A percentile compares a stretch with the other conserved stretches of the same genome.
Evolutionary conservation across 2,329 filamentous ascomycete species (phyloP).

Genomic region (Colletotrichum caudatum): DNA sequence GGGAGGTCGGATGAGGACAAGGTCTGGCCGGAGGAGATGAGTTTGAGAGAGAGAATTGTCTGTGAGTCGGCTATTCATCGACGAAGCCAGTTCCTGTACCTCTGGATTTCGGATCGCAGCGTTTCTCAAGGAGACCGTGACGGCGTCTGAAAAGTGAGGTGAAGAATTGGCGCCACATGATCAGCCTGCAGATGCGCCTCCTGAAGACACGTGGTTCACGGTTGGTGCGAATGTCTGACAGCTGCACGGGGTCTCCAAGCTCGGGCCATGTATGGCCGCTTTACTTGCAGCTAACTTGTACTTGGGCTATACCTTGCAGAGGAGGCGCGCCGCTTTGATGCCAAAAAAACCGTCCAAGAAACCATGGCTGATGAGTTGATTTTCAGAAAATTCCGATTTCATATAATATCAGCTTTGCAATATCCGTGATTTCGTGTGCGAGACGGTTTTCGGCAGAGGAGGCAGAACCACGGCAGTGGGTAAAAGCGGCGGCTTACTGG

Average conservation of each 20-base stretch:
- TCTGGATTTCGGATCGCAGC: not conserved
- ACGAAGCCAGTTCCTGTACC: not conserved
- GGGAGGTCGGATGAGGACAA: not conserved
- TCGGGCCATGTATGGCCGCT: slow-evolving; percentile 10
- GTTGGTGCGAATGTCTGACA: slow-evolving; percentile 13
- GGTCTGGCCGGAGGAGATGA: too few species aligned
- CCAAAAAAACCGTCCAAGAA: not conserved
- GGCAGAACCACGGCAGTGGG: not conserved
- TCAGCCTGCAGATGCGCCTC: slow-evolving; percentile 12
- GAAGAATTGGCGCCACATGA: slow-evolving; percentile 19
- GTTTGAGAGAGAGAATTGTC: not conserved
- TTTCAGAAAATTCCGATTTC: rapidly evolving
- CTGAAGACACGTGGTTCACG: slow-evolving; percentile 14
- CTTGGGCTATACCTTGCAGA: not conserved
- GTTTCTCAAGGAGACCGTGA: not conserved
- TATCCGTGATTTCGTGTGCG: too few species aligned
- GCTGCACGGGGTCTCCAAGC: slow-evolving; percentile 15
- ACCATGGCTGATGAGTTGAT: not conserved
- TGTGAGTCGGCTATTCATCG: not conserved
- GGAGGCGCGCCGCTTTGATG: too few species aligned
- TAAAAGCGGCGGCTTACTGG: slow-evolving; percentile 15
- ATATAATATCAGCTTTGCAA: not conserved
- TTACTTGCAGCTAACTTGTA: not conserved
- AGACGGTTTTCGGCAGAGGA: not conserved
- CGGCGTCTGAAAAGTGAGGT: slow-evolving; percentile 3